Evolutionary conservation across 2,329 filamentous ascomycete genomes (phyloP).

Genomic region (Exophiala phaeomuriformis): DNA sequence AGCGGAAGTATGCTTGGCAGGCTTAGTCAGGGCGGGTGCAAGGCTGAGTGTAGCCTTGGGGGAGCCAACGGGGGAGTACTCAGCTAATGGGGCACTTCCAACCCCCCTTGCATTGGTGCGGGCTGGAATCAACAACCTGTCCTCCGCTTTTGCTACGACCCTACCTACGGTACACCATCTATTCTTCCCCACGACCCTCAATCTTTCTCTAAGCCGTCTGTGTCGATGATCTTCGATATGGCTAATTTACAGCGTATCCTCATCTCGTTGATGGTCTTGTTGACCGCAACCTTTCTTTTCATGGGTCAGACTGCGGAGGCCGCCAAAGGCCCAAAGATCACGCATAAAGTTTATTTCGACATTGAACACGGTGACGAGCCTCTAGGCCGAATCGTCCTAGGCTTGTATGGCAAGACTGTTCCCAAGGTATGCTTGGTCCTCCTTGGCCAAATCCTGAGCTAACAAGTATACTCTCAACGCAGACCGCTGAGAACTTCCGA

Average conservation of each 20-base stretch:
- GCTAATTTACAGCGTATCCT: slow-evolving; percentile 64
- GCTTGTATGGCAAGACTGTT: slow-evolving; percentile 61
- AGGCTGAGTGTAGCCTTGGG: not conserved
- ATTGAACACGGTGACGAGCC: slow-evolving; percentile 57
- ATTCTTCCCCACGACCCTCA: not conserved
- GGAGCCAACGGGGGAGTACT: not conserved
- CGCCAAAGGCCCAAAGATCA: slow-evolving; percentile 86
- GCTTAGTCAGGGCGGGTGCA: not conserved
- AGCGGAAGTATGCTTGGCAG: not conserved
- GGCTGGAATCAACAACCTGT: not conserved
- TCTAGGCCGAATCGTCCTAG: slow-evolving; percentile 55
- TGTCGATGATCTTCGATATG: slow-evolving; percentile 49
- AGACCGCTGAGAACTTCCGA: slow-evolving; percentile 60
- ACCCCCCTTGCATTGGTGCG: not conserved
- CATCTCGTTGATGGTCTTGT: slow-evolving; percentile 65
- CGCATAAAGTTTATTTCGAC: slow-evolving; percentile 68
- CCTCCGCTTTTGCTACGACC: not conserved
- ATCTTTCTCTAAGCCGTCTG: not conserved
- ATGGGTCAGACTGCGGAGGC: slow-evolving; percentile 68
- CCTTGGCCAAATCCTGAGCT: not conserved
- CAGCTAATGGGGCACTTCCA: not conserved
- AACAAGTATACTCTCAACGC: slow-evolving; percentile 1
- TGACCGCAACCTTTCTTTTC: slow-evolving; percentile 67
- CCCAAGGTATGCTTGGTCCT: slow-evolving; percentile 47
- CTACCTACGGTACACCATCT: not conserved